Evolutionary conservation across 202 grass and related monocot species (phyloP), one percentile per base, ranked within the genome.

Genomic region (Panicum virgatum): DNA sequence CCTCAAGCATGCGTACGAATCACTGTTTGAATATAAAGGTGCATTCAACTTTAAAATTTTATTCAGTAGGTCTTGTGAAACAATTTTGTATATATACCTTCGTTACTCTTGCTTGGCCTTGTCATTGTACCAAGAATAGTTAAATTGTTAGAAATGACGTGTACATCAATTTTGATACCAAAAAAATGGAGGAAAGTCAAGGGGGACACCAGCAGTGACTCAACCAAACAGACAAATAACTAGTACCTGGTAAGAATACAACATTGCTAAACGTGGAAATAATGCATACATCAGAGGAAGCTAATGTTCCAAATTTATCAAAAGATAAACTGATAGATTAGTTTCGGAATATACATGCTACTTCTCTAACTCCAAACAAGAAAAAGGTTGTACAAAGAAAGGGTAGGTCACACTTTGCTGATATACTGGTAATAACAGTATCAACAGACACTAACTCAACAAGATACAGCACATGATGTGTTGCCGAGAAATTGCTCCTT

Each of bases 401-500:
- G 34, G 42, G 30, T 12, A 48, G 37, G 29, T 68, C 19, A 68
- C 73, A 69, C 51, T 34, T 19, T 26, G 78, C 38, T 25, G 48
- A 48, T 73, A 66, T 78, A 83, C 73, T 62, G 19, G 32, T 25
- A 69, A 69, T 32, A 34, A 47, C 22, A 77, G 59, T 82, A 85
- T 86, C 60, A 58, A 82, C 66, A 82, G 58, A 19, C 69, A 15
- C 59, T 53, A 50, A 60, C 42, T 73, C 66, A 30, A 74, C 60
- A 78, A 61, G 73, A 63, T 47, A 46, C 39, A 69, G 18, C 20
- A 42, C 58, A 66, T 6, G 10, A 20, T 46, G 39, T 60, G 39
- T 16, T 62, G 68, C 45, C 10, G 46, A 69, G 56, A 76, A 12
- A 90, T 29, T 57, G 69, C 45, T 12, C 42, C 3, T 46, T 83